Conservation (phyloP, 176 grass and related monocot species). For the Musa troglodytarum region DNA sequence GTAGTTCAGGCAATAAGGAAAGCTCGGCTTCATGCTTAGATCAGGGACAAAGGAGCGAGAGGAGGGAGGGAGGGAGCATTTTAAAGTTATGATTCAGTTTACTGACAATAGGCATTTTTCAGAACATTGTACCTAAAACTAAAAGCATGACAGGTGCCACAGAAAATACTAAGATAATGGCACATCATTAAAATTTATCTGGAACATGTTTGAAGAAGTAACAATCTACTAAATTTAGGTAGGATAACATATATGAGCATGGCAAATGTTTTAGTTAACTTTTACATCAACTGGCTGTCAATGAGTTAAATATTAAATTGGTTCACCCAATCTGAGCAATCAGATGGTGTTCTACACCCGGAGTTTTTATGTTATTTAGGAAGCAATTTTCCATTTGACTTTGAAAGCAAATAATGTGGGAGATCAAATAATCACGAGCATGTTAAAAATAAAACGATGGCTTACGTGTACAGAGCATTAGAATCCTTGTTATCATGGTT, state of each 20-base stretch:
- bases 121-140: neutral
- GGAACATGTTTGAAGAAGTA: neutral
- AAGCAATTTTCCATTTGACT: neutral
- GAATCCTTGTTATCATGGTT: constrained; percentile 48
- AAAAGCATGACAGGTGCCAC: neutral
- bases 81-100: neutral
- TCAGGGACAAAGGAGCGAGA: neutral
- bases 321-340: neutral
- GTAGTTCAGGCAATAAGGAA: neutral
- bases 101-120: neutral
- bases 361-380: neutral
- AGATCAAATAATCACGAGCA: neutral
- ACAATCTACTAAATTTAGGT: neutral
- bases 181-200: neutral
- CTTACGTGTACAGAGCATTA: constrained; percentile 81
- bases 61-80: no score
- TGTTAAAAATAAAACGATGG: neutral
- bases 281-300: neutral
- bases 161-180: neutral
- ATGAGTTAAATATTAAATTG: no score
- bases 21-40: neutral
- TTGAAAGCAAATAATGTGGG: no score
- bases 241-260: neutral
- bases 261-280: neutral
- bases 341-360: neutral